Evolutionary conservation across 73 alveolate genomes (phyloP), one percentile per base, ranked within the genome.

Genomic region (Stentor coeruleus): DNA sequence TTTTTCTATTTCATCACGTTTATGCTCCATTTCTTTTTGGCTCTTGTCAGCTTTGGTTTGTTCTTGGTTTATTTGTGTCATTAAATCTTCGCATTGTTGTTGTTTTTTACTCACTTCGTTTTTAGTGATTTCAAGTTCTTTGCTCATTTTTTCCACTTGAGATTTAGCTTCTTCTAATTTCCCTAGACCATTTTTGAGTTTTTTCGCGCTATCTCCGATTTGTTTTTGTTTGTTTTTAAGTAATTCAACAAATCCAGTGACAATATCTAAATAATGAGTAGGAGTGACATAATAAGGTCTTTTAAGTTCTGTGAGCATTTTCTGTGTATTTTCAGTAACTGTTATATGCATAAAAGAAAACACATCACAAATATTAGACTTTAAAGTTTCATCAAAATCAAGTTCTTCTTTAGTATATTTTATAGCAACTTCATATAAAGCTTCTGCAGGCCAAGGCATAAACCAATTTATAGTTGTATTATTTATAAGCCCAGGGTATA

Each of bases 381-480:
- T 81, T 81, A 58, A 28, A 3, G 15, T 36, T 30, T 40, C 37
- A 41, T 55, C 38, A 1, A 66, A 1, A 30, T 26, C 59, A 20
- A 26, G 3, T 31, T 81, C 91, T 85, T 82, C 86, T 55, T 81
- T 84, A 59, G 94, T 91, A 85, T 86, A 95, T 82, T 97, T 92
- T 92, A 88, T 90, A 3, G 99, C 99, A 1, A 97, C 99, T 86
- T 97, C 99, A 35, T 87, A 87, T 81, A 97, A 92, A 20, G 99
- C 99, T 36, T 98, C 99, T 38, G 97, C 99, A 3, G 99, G 99
- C 99, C 99, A 98, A 57, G 98, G 99, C 96, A 98, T 95, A 84
- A 96, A 95, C 97, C 99, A 95, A 59, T 94, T 93, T 55, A 98
- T 93, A 0, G 99, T 98, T 28, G 99, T 97, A 94, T 98, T 97